Base-by-base conservation (phyloP, 306 rosid species). In the Gastrolobium villosum region DNA sequence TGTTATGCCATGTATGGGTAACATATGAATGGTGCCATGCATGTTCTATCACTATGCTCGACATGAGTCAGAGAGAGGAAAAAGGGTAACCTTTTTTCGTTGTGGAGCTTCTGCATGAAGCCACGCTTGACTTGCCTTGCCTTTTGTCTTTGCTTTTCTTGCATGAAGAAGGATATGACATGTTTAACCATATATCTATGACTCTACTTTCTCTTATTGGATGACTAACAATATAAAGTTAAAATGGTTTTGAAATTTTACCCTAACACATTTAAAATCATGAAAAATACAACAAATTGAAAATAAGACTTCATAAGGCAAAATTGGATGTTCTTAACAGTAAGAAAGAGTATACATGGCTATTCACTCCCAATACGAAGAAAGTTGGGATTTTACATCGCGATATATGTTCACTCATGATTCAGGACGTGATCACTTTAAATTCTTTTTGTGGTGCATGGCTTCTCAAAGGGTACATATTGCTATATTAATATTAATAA, bases 71-170 rank as follows among this genome's bases (percentile, higher is more conserved):
- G 66, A 44, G 76, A 31, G 54, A 40, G 10, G 37, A 1, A 15
- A 40, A 5, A 20, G 26, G 26, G 26, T 20, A 37, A 39, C 14
- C 80, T 86, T 86, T 82, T 30, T 75, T 86, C 94, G 57, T 80
- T 31, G 71, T 75, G 79, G 85, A 81, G 78, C 96, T 90, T 93
- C 81, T 30, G 15, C 46, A 48, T 50, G 40, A 83, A 78, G 86
- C 3, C 49, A 10, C 72, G 13, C 66, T 32, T 30, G 20, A 30
- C 41, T 48, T 44, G 36, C 34, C 65, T 55, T n/a, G 10, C 59
- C 65, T 75, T 68, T 48, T 20, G 36, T 32, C 55, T 74, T 57
- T 49, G 43, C 63, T 49, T 74, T 66, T 56, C 31, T 5, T 57
- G 9, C 35, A 5, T 35, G 20, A 55, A 34, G 7, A 63, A 6